Percentiles rank a stretch among this genome's conserved stretches.
Evolutionary conservation across 164 flowering plant species (phyloP).

Genomic region (Vitis riparia): DNA sequence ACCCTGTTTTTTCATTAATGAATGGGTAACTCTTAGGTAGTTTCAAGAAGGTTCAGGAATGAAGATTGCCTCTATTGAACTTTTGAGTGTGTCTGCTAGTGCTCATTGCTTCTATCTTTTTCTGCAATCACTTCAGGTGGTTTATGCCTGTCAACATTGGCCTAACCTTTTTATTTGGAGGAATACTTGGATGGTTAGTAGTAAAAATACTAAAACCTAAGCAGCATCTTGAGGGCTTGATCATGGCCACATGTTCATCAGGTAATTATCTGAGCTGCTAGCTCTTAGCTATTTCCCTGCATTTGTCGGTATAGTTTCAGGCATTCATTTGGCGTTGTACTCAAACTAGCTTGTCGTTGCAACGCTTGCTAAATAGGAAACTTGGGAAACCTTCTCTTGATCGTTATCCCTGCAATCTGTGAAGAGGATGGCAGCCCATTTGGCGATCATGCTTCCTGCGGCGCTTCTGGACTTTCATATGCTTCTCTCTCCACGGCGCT

Average conservation of each 20-base stretch:
- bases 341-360: background rate
- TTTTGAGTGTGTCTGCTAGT: background rate
- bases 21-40: too few relatives aligned
- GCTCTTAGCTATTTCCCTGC: background rate
- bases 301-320: background rate
- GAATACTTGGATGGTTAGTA: slow-evolving; percentile 76
- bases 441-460: slow-evolving; percentile 47
- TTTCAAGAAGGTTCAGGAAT: too few relatives aligned
- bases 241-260: slow-evolving; percentile 79
- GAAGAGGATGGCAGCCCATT: slow-evolving; percentile 74
- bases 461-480: slow-evolving; percentile 66
- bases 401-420: slow-evolving; percentile 86
- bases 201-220: slow-evolving; percentile 73
- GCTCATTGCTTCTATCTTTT: background rate
- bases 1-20: too few relatives aligned
- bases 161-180: slow-evolving; percentile 71
- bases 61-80: background rate
- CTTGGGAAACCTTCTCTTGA: slow-evolving; percentile 80
- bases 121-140: slow-evolving; percentile 59
- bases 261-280: slow-evolving; percentile 36
- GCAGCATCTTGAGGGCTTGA: slow-evolving; percentile 65
- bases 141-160: slow-evolving; percentile 93
- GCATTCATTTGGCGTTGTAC: background rate
- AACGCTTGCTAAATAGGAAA: slow-evolving; percentile 49
- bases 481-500: slow-evolving; percentile 98